Base-by-base conservation (phyloP, 2,329 filamentous ascomycete species). In the Scytalidium lignicola region DNA sequence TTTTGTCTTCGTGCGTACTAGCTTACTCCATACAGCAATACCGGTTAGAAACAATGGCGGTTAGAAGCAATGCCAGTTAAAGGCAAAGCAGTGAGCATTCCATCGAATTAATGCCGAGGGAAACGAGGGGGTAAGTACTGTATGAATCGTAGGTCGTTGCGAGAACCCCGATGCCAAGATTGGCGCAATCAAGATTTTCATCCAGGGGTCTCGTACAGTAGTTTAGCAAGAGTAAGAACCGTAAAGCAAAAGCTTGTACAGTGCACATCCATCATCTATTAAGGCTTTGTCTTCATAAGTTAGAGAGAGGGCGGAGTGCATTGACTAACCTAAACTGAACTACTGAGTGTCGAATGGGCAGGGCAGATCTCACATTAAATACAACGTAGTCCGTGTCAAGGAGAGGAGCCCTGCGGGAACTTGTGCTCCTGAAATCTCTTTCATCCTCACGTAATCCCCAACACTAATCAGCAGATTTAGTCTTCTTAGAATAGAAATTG, bases 141-240 rank as follows among this genome's bases (percentile, higher is more conserved):
- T 6, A 26, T 10, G 23, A 26, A 10, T 26, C 10, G 23, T 26
- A 26, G 23, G 23, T 37, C 32, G 32, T 37, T 37, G 10, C 32
- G 15, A 37, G 32, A 37, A 37, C 32, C 32, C 32, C 7, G 15
- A 37, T 48, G 23, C 39, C 22, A 47, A 28, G 45, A 41, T 42
- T 28, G 21, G 43, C 46, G 22, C 21, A 41, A 47, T 20, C 41
- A 26, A 43, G 41, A 32, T 43, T 20, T 4, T 41, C 26, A 32
- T 15, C 3, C 15, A 19, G n/a, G 23, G n/a, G n/a, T n/a, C n/a
- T n/a, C n/a, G 46, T 43, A 37, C 32, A 5, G 32, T n/a, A 37
- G 15, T 8, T 37, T 26, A 26, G 23, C 10, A 26, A 26, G 23
- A 26, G 23, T 26, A 26, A 26, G 32, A 9, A 13, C 32, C 6